phyloP scores from a whole-genome alignment of 352 stramenopile species.

The Phytophthora pinifolia region DNA sequence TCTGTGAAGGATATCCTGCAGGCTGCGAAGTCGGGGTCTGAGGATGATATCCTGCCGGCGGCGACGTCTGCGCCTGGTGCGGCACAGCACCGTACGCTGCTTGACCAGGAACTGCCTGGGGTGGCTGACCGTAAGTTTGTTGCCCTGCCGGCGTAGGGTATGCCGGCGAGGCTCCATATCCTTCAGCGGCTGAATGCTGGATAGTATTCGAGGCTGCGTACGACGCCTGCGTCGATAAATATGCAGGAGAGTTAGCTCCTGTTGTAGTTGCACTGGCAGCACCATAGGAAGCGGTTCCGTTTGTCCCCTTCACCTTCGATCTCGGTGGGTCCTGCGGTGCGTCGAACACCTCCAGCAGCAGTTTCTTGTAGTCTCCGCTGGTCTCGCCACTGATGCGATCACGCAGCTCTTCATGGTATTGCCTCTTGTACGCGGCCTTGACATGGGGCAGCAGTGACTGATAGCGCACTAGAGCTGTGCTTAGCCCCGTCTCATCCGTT shows the following conservation, averaged over 20 bases:
- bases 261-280: background rate
- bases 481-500: constrained; percentile 60
- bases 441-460: constrained; percentile 54
- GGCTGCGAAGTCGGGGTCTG: constrained; percentile 17
- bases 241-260: constrained; percentile 9
- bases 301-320: constrained; percentile 16
- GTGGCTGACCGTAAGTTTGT: constrained; percentile 23
- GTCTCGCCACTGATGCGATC: constrained; percentile 61
- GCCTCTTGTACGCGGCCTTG: constrained; percentile 54
- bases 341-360: constrained; percentile 69
- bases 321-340: constrained; percentile 48
- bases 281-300: constrained; percentile 10
- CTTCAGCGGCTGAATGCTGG: constrained; percentile 10
- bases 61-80: constrained; percentile 18
- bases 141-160: constrained; percentile 23
- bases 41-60: constrained; percentile 17
- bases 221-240: constrained; percentile 21
- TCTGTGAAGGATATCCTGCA: constrained; percentile 15
- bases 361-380: constrained; percentile 62
- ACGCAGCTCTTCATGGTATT: constrained; percentile 59
- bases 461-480: constrained; percentile 61
- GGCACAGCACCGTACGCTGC: constrained; percentile 12
- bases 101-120: constrained; percentile 13
- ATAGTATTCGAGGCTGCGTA: constrained; percentile 17
- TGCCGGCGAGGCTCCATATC: constrained; percentile 8